Evolutionary conservation across 768 basidiomycete species (phyloP), one percentile per base, ranked within the genome.

Genomic region (Tylopilus plumbeoviolaceoides): DNA sequence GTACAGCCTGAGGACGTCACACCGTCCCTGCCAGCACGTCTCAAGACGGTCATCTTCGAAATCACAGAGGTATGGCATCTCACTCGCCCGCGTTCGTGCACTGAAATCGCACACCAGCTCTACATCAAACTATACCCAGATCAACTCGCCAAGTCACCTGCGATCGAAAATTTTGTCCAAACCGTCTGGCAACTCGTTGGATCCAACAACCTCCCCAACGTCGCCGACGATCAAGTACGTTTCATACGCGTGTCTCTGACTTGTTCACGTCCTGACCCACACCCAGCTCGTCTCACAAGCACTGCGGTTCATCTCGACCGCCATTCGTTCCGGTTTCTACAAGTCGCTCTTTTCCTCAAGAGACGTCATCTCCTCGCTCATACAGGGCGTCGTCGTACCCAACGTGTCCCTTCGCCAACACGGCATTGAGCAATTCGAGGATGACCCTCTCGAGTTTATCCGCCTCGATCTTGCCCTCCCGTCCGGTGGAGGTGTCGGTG

Each of bases 391-490:
- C 52, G 87, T 98, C 23, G 78, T 98, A 25, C 94, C 95, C n/a
- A 98, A 97, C 62, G 90, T 97, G 53, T 75, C 81, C 14, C 76
- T 98, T 14, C 81, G 94, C 55, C 86, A 89, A 36, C 89, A 92
- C 59, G 95, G 98, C 51, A 79, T 91, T 46, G 97, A 99, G 62
- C 86, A 93, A 68, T 98, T 99, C 63, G 94, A 97, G 70, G 97
- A 98, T 55, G 95, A 97, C 59, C 95, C 97, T 0, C 80, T 95
- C 36, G 95, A 98, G 65, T 98, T 88, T 66, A 90, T 98, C 60
- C 85, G 92, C 20, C 78, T 91, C 39, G 93, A 95, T 62, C 75
- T 95, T 25, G 78, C 93, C 14, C 73, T 80, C 61, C 78, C 76
- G 50, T 84, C 87, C 51, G 67, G 65, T 15, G 52, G 72, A 52